These are phyloP conservation scores for Rhynchosporium secalis DNA, from an alignment of 2,329 filamentous ascomycete genomes.

Conservation along the genomic window DNA sequence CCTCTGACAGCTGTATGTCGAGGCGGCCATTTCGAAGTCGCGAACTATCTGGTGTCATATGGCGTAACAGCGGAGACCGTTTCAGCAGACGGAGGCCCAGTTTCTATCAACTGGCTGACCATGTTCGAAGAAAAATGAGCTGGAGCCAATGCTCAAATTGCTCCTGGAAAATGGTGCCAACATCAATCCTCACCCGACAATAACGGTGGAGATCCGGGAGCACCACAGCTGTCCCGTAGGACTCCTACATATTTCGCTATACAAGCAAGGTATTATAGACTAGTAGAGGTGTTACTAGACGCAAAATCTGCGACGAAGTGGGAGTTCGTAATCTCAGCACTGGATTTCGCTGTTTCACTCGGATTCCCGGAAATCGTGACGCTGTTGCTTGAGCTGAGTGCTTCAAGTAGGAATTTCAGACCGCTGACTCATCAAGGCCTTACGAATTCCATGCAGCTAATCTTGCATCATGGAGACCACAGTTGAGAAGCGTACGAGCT, in stretches of 20 bases:
- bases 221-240: not conserved
- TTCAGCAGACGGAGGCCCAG: not conserved
- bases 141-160: not conserved
- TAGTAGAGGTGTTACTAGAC: not conserved
- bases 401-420: not conserved
- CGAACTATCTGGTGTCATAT: not conserved
- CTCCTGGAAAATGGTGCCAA: not conserved
- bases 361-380: not conserved
- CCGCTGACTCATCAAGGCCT: not conserved
- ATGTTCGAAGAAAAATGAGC: not conserved
- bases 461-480: not conserved
- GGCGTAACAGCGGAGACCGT: not conserved
- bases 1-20: conserved; percentile 3
- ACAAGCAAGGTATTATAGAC: not conserved
- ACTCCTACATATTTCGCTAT: not conserved
- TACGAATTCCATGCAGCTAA: not conserved
- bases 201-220: not conserved
- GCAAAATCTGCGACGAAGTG: not conserved
- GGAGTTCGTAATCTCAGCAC: not conserved
- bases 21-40: not conserved
- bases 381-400: not conserved
- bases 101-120: not conserved
- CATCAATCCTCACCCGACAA: not conserved
- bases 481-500: not conserved
- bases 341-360: conserved; percentile 1